phyloP scores from a whole-genome alignment of 2,329 filamentous ascomycete species.

The Aspergillus japonicus region DNA sequence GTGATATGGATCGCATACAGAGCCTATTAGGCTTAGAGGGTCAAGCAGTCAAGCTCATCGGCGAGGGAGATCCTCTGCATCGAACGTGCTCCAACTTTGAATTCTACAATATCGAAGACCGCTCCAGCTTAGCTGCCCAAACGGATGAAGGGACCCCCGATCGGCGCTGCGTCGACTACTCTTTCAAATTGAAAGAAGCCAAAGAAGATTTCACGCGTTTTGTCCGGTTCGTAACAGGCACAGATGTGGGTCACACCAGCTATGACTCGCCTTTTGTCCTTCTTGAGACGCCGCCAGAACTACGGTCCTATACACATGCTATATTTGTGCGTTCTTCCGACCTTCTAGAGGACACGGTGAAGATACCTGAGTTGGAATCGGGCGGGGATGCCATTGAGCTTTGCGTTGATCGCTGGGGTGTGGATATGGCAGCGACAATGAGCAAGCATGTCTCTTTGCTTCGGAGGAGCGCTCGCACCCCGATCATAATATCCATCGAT shows the following conservation, averaged over 20 bases:
- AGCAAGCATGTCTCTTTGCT: conserved; percentile 58
- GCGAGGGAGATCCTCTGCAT: conserved; percentile 47
- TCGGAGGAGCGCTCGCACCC: conserved; percentile 55
- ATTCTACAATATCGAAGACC: conserved; percentile 51
- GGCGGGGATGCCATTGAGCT: conserved; percentile 61
- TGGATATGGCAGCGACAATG: conserved; percentile 50
- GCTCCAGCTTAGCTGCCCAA: conserved; percentile 26
- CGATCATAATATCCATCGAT: conserved; percentile 60
- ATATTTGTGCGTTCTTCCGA: conserved; percentile 41
- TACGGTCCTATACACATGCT: conserved; percentile 50
- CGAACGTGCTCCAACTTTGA: conserved; percentile 49
- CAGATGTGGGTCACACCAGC: conserved; percentile 52
- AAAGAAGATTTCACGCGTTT: conserved; percentile 62
- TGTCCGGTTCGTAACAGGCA: conserved; percentile 58
- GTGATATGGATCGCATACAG: conserved; percentile 42
- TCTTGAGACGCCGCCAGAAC: conserved; percentile 58
- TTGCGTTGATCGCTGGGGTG: conserved; percentile 58
- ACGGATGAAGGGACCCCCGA: conserved; percentile 40
- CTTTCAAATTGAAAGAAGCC: conserved; percentile 52
- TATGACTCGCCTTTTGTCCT: conserved; percentile 62
- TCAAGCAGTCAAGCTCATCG: conserved; percentile 43
- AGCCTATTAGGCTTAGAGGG: conserved; percentile 45
- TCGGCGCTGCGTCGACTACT: conserved; percentile 46
- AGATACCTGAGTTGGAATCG: conserved; percentile 56
- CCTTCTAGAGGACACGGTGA: conserved; percentile 33